phyloP scores from a whole-genome alignment of 2,329 filamentous ascomycete genomes.

The Bipolaris sorokiniana region DNA sequence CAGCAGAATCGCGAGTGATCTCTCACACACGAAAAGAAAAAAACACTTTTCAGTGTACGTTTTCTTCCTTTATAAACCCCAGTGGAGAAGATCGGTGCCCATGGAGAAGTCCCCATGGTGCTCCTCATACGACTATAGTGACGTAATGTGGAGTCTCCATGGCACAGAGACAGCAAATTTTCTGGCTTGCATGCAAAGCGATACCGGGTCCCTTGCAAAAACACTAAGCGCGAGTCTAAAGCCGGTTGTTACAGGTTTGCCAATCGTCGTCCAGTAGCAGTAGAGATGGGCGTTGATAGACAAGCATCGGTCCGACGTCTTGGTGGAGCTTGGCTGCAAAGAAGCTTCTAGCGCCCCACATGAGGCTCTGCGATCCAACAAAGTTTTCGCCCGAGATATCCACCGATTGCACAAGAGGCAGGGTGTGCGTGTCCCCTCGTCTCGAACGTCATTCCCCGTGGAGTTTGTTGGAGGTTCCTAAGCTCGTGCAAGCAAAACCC shows the following conservation, averaged over 20 bases:
- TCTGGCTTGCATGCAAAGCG: constrained; percentile 22
- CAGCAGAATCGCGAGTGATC: constrained; percentile 15
- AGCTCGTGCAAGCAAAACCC: too few relatives aligned
- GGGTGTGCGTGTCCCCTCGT: constrained; percentile 4
- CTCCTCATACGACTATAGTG: constrained; percentile 21
- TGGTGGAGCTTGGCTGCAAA: constrained; percentile 38
- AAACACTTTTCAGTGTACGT: not conserved
- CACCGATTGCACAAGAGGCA: constrained; percentile 5
- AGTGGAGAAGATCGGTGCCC: constrained; percentile 26
- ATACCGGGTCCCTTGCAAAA: constrained; percentile 18
- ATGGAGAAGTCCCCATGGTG: constrained; percentile 32
- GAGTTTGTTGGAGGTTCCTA: not conserved
- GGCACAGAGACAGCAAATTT: constrained; percentile 26
- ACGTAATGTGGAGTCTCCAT: constrained; percentile 37
- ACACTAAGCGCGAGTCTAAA: constrained; percentile 12
- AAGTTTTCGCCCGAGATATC: constrained; percentile 22
- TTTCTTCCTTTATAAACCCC: constrained; percentile 37
- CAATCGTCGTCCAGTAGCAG: constrained; percentile 18
- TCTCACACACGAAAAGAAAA: constrained; percentile 10
- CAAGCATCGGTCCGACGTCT: constrained; percentile 33
- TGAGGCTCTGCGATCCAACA: constrained; percentile 34
- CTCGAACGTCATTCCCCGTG: not conserved
- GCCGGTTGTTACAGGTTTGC: constrained; percentile 27
- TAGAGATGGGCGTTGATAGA: constrained; percentile 24
- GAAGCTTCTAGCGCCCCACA: constrained; percentile 43